These are phyloP conservation scores for Karstenula rhodostoma DNA, from an alignment of 2,329 filamentous ascomycete genomes.

Conservation along the genomic window DNA sequence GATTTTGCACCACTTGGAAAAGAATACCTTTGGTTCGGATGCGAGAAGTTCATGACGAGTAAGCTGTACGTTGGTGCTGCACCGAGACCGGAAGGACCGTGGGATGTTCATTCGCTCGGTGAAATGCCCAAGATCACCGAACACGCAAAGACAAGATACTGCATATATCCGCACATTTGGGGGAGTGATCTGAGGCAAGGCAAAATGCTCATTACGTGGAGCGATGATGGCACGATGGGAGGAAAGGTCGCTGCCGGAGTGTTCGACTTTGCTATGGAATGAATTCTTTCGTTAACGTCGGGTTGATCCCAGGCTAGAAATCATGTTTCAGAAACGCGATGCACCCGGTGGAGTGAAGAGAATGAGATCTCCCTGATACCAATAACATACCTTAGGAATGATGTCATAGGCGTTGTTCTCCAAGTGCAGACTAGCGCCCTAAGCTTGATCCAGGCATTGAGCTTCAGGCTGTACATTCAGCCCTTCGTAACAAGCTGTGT, in stretches of 20 bases:
- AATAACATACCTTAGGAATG: background rate
- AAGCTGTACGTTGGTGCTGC: constrained; percentile 20
- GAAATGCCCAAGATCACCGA: constrained; percentile 21
- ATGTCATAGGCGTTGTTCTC: background rate
- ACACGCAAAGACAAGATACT: constrained; percentile 18
- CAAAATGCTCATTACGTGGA: constrained; percentile 20
- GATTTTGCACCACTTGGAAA: constrained; percentile 15
- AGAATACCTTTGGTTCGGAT: constrained; percentile 21
- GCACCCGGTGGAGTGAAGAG: background rate
- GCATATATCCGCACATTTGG: constrained; percentile 25
- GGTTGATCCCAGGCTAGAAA: no score
- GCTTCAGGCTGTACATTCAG: background rate
- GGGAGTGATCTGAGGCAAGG: constrained; percentile 15
- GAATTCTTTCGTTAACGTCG: no score
- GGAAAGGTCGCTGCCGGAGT: constrained; percentile 19
- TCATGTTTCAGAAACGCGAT: no score
- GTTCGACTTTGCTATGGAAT: constrained; percentile 14
- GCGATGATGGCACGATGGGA: constrained; percentile 24
- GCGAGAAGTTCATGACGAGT: constrained; percentile 23
- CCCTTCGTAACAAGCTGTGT: background rate
- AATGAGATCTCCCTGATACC: background rate
- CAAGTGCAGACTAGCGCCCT: background rate
- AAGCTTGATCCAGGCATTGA: background rate
- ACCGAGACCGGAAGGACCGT: constrained; percentile 21
- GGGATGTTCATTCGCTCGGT: constrained; percentile 18